phyloP scores from a whole-genome alignment of 441 rosid genomes.

The Eutrema salsugineum region DNA sequence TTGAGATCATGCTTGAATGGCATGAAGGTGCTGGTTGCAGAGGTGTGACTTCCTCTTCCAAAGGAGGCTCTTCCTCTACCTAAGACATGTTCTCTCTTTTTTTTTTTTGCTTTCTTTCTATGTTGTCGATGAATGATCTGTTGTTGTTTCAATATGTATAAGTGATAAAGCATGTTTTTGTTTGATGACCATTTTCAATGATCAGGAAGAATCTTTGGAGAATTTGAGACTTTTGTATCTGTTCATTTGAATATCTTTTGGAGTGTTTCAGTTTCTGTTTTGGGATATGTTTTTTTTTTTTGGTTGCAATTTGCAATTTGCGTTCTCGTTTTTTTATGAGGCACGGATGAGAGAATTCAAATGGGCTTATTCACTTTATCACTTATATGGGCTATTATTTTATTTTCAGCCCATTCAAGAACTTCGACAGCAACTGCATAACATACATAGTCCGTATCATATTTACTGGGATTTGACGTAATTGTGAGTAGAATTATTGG shows the following conservation, averaged over 20 bases:
- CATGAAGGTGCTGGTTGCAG: slow-evolving; percentile 43
- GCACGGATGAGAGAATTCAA: too few relatives aligned
- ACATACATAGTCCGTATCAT: too few relatives aligned
- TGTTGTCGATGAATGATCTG: not conserved
- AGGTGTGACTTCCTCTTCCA: slow-evolving; percentile 23
- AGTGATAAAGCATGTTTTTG: not conserved
- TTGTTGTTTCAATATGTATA: slow-evolving; percentile 22
- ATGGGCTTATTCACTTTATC: too few relatives aligned
- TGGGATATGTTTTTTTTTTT: not conserved
- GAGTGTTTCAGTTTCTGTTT: not conserved
- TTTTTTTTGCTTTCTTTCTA: not conserved
- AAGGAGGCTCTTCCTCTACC: slow-evolving; percentile 22
- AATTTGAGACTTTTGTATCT: not conserved
- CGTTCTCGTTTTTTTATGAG: too few relatives aligned
- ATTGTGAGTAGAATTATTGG: too few relatives aligned
- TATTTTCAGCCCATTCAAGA: too few relatives aligned
- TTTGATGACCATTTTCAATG: slow-evolving; percentile 8
- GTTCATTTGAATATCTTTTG: not conserved
- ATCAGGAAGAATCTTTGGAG: not conserved
- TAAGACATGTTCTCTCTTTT: not conserved
- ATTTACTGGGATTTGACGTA: too few relatives aligned
- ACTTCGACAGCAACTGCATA: too few relatives aligned
- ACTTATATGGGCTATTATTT: too few relatives aligned
- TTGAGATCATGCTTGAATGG: slow-evolving; percentile 53
- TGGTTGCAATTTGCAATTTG: too few relatives aligned